Evolutionary conservation across 371 early-diverging fungal species (phyloP).

Genomic region (Synchytrium microbalum): DNA sequence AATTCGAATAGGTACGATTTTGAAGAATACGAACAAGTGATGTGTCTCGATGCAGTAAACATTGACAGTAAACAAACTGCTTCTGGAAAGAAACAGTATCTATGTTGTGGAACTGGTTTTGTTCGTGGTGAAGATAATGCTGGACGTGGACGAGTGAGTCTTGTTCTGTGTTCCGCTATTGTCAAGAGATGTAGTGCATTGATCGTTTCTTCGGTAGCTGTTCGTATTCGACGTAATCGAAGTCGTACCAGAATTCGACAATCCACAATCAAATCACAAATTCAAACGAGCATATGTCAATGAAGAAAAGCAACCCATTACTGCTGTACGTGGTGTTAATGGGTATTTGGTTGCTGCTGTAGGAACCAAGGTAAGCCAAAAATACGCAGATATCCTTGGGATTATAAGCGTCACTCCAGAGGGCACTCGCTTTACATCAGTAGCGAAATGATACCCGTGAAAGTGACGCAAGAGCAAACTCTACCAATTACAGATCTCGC

Average conservation of each 20-base stretch:
- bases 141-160: constrained; percentile 73
- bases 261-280: constrained; percentile 90
- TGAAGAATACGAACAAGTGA: constrained; percentile 80
- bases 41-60: constrained; percentile 66
- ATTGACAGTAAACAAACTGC: constrained; percentile 84
- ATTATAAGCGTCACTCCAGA: background rate
- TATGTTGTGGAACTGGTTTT: constrained; percentile 87
- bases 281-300: constrained; percentile 77
- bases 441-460: background rate
- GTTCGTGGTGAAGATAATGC: constrained; percentile 90
- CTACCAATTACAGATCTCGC: background rate
- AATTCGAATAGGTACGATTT: constrained; percentile 43
- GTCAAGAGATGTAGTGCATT: background rate
- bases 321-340: constrained; percentile 73
- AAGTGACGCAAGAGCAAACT: background rate
- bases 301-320: constrained; percentile 94
- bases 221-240: constrained; percentile 93
- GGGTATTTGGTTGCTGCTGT: constrained; percentile 86
- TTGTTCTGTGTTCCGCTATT: background rate
- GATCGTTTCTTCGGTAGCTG: constrained; percentile 39
- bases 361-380: constrained; percentile 72
- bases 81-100: constrained; percentile 75
- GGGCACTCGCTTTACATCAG: background rate
- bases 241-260: constrained; percentile 93
- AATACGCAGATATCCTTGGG: background rate